phyloP scores from a whole-genome alignment of 208 protist species.

The Trypanosoma scelopori region DNA sequence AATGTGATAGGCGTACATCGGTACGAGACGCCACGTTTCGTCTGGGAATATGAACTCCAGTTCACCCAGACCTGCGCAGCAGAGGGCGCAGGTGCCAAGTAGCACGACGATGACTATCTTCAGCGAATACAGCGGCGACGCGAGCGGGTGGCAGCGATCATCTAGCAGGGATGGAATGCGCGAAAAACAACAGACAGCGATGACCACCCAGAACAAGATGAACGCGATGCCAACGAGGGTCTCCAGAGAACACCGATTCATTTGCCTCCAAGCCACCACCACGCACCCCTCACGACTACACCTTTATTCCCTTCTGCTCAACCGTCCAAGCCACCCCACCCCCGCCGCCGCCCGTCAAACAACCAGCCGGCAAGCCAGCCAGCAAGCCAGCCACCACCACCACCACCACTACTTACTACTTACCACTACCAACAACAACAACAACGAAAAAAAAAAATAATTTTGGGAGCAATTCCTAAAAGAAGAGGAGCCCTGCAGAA shows the following conservation, averaged over 20 bases:
- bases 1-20: slow-evolving; percentile 2
- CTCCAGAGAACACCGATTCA: background rate
- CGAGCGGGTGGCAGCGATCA: slow-evolving; percentile 15
- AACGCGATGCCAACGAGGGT: slow-evolving; percentile 3
- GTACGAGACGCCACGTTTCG: slow-evolving; percentile 4
- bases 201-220: slow-evolving; percentile 12
- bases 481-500: no score
- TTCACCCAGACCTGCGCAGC: slow-evolving; percentile 9
- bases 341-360: no score
- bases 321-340: no score
- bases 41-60: slow-evolving; percentile 10
- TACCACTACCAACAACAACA: background rate
- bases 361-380: no score
- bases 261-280: no score
- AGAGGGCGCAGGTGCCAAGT: slow-evolving; percentile 6
- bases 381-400: no score
- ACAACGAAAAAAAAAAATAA: no score
- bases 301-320: no score
- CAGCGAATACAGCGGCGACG: slow-evolving; percentile 4
- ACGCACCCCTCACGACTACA: no score
- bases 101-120: slow-evolving; percentile 18
- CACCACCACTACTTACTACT: no score
- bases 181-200: slow-evolving; percentile 9
- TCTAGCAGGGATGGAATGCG: slow-evolving; percentile 11
- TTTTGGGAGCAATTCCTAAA: no score